Conservation (phyloP, 1,284 basidiomycete genomes). For the Naganishia albida region DNA sequence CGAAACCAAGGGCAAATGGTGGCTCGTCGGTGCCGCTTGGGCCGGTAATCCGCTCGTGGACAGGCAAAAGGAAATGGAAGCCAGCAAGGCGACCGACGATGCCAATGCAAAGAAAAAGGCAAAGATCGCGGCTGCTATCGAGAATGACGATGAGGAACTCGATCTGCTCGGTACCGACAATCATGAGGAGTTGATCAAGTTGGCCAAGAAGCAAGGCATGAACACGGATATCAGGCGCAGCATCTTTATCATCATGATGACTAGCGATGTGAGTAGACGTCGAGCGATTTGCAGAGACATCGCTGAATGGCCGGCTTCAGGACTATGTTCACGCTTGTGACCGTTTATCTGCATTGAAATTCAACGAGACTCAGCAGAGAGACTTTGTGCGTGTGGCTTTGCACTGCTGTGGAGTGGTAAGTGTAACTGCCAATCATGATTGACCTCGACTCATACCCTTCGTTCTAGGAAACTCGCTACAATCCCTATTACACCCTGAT, state of each 20-base stretch:
- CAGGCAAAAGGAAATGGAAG: conserved; percentile 53
- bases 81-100: conserved; percentile 41
- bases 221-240: conserved; percentile 91
- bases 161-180: conserved; percentile 42
- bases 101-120: conserved; percentile 20
- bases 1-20: conserved; percentile 93
- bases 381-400: conserved; percentile 90
- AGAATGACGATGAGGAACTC: conserved; percentile 32
- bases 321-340: conserved; percentile 94
- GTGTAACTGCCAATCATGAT: conserved; percentile 40
- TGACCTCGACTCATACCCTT: neutral
- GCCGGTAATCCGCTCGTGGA: conserved; percentile 83
- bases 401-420: conserved; percentile 88
- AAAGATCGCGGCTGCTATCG: conserved; percentile 18
- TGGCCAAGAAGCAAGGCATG: conserved; percentile 95
- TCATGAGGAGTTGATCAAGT: conserved; percentile 65
- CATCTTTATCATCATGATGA: conserved; percentile 92
- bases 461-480: conserved; percentile 75
- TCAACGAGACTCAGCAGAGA: conserved; percentile 87
- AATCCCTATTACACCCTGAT: conserved; percentile 96
- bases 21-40: conserved; percentile 97
- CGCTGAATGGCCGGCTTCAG: conserved; percentile 53
- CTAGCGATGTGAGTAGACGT: conserved; percentile 69
- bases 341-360: conserved; percentile 73
- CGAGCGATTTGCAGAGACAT: neutral